Conservation (phyloP, 192 early-diverging fungal species). For the Gaertneriomyces sp. region DNA sequence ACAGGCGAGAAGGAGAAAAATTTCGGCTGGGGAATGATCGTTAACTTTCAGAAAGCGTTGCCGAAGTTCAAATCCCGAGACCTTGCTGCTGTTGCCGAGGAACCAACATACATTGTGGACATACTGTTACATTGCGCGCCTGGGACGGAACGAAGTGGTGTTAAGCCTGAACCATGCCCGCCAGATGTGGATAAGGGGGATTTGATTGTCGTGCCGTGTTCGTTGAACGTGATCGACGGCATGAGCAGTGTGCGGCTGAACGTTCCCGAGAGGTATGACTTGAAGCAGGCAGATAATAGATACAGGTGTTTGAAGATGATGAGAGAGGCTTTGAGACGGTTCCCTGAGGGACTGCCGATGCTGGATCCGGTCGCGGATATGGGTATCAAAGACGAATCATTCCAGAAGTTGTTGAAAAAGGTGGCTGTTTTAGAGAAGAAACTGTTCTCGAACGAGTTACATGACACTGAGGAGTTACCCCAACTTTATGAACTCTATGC, state of each 20-base stretch:
- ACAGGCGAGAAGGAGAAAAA: slow-evolving; percentile 37
- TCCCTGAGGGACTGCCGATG: slow-evolving; percentile 72
- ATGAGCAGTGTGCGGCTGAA: slow-evolving; percentile 72
- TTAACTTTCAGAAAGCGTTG: slow-evolving; percentile 66
- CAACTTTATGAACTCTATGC: slow-evolving; percentile 61
- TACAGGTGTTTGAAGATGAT: slow-evolving; percentile 63
- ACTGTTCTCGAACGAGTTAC: slow-evolving; percentile 60
- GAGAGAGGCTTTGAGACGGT: slow-evolving; percentile 66
- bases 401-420: slow-evolving; percentile 71
- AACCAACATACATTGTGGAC: slow-evolving; percentile 74
- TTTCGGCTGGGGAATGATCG: slow-evolving; percentile 91
- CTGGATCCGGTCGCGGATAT: slow-evolving; percentile 89
- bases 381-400: slow-evolving; percentile 74
- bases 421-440: slow-evolving; percentile 68
- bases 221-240: slow-evolving; percentile 68
- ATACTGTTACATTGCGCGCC: slow-evolving; percentile 76
- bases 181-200: slow-evolving; percentile 53
- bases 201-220: slow-evolving; percentile 72
- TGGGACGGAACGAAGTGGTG: slow-evolving; percentile 53
- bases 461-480: slow-evolving; percentile 50
- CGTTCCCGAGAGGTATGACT: slow-evolving; percentile 57
- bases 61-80: slow-evolving; percentile 33
- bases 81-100: slow-evolving; percentile 29
- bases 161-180: slow-evolving; percentile 53
- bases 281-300: slow-evolving; percentile 55